phyloP scores from a whole-genome alignment of 2,329 filamentous ascomycete species.

The Westerdykella aurantiaca region DNA sequence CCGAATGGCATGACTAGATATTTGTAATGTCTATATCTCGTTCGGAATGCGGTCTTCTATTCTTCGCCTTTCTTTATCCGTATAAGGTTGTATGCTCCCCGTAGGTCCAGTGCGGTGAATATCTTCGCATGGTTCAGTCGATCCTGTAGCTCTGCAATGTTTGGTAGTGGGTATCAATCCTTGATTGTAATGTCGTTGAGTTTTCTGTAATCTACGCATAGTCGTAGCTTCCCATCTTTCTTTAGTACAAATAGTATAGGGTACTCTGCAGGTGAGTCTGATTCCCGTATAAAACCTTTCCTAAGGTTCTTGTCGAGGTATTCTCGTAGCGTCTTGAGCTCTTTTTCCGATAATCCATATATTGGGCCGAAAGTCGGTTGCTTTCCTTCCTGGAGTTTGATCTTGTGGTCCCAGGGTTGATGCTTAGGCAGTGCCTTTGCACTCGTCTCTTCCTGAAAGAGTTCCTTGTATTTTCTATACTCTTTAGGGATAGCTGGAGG shows the following conservation, averaged over 20 bases:
- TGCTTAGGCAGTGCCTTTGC: not conserved
- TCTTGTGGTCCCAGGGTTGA: not conserved
- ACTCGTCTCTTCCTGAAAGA: not conserved
- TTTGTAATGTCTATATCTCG: constrained; percentile 15
- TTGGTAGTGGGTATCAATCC: too few relatives aligned
- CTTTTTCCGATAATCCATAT: not conserved
- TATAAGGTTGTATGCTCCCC: not conserved
- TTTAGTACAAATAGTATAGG: too few relatives aligned
- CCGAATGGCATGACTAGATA: constrained; percentile 21
- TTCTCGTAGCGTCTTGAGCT: not conserved
- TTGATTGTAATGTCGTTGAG: constrained; percentile 5
- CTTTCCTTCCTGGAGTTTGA: not conserved
- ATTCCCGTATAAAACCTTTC: not conserved
- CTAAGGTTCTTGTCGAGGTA: not conserved
- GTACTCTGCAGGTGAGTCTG: not conserved
- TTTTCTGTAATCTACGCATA: constrained; percentile 2
- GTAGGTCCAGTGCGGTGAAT: constrained; percentile 7
- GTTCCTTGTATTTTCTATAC: not conserved
- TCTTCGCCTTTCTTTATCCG: constrained; percentile 4
- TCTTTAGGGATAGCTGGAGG: not conserved
- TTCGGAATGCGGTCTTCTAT: constrained; percentile 9
- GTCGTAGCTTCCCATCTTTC: constrained; percentile 2
- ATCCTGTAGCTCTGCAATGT: constrained; percentile 5
- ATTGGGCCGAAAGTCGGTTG: not conserved
- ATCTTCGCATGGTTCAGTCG: constrained; percentile 3